phyloP scores from a whole-genome alignment of 176 grass and related monocot species.

The Olyra latifolia region DNA sequence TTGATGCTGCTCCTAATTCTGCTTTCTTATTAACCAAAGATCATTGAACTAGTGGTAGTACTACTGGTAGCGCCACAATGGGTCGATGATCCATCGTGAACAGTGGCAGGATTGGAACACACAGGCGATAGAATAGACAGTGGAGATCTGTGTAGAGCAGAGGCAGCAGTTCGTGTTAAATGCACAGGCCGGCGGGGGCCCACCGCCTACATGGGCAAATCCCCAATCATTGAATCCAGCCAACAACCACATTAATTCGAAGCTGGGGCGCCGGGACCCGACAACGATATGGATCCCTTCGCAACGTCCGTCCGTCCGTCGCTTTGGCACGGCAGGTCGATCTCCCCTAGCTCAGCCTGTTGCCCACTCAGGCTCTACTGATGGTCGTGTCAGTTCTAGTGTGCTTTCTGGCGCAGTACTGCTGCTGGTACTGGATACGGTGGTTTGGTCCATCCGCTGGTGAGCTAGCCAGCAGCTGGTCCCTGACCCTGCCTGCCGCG shows the following conservation, averaged over 20 bases:
- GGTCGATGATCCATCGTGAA: conserved; percentile 5
- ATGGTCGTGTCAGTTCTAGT: conserved; percentile 17
- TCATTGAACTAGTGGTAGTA: not conserved
- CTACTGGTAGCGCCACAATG: not conserved
- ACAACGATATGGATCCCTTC: conserved; percentile 28
- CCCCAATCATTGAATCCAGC: conserved; percentile 53
- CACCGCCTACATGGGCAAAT: conserved; percentile 17
- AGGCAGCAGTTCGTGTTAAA: conserved; percentile 16
- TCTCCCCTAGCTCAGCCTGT: not conserved
- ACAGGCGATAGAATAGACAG: conserved; percentile 35
- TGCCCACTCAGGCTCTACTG: not conserved
- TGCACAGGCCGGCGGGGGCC: not conserved
- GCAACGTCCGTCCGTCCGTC: not conserved
- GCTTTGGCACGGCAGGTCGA: conserved; percentile 2
- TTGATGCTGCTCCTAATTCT: not conserved
- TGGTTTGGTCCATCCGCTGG: not conserved
- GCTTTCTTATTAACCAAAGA: conserved; percentile 4
- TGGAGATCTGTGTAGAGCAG: conserved; percentile 29
- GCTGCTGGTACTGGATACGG: not conserved
- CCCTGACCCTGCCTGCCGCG: not conserved
- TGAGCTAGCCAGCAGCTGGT: not conserved
- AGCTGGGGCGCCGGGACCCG: not conserved
- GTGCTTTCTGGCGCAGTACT: not conserved
- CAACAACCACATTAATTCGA: conserved; percentile 53
- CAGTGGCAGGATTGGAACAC: conserved; percentile 22